These are phyloP conservation scores for Zygosaccharomyces pseudobailii DNA, from an alignment of 1,139 yeast genomes.

Conservation along the genomic window DNA sequence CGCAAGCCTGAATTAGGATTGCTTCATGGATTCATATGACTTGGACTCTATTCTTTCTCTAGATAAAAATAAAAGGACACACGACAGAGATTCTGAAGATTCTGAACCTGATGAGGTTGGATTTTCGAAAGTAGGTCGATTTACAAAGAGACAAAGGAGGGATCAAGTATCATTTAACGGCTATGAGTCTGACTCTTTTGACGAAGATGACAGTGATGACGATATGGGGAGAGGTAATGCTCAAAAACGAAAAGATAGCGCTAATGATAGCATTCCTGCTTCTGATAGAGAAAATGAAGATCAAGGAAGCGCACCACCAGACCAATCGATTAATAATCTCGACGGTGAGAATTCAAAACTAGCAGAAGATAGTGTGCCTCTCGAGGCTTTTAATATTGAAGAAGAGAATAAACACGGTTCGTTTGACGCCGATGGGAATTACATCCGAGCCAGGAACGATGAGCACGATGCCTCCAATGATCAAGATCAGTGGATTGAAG, in stretches of 20 bases:
- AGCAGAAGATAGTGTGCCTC: constrained; percentile 1
- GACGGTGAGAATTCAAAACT: constrained; percentile 9
- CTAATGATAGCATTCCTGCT: constrained; percentile 12
- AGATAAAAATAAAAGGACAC: not conserved
- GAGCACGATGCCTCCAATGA: constrained; percentile 14
- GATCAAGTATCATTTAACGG: constrained; percentile 3
- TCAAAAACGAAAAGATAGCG: too few relatives aligned
- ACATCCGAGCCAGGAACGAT: constrained; percentile 8
- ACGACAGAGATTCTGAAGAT: not conserved
- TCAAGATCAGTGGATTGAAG: constrained; percentile 27
- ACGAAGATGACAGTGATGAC: constrained; percentile 8
- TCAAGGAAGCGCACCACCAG: not conserved
- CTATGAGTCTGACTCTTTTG: constrained; percentile 12
- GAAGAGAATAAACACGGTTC: constrained; percentile 21
- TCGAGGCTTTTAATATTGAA: constrained; percentile 26
- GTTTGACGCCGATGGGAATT: constrained; percentile 26
- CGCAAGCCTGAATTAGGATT: too few relatives aligned
- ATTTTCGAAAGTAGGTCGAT: constrained; percentile 5
- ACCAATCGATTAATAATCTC: constrained; percentile 4
- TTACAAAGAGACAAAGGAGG: constrained; percentile 2
- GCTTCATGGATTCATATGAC: constrained; percentile 1
- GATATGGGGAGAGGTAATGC: not conserved
- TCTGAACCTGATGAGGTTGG: constrained; percentile 3
- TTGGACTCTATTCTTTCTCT: not conserved
- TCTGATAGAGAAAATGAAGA: constrained; percentile 3